Evolutionary conservation across 2,329 filamentous ascomycete species (phyloP).

Genomic region (Verruconis gallopava): DNA sequence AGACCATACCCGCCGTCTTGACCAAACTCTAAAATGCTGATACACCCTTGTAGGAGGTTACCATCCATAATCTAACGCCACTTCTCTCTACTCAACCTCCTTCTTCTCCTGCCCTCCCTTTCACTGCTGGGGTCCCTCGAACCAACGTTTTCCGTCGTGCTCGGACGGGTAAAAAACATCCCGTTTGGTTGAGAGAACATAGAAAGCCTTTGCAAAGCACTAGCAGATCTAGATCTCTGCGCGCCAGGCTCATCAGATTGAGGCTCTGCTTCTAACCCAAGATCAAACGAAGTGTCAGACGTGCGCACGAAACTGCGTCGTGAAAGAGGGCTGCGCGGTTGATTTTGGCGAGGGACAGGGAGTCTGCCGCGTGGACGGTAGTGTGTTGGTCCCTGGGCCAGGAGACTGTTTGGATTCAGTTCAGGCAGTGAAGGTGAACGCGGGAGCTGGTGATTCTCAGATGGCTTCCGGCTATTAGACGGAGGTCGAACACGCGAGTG

Average conservation of each 20-base stretch:
- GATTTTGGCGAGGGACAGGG: background rate
- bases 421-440: background rate
- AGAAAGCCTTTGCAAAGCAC: too few species aligned
- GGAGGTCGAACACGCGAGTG: too few species aligned
- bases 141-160: background rate
- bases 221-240: too few species aligned
- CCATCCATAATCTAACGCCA: too few species aligned
- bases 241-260: too few species aligned
- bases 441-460: background rate
- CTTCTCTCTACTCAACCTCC: conserved; percentile 4
- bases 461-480: too few species aligned
- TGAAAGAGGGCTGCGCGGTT: background rate
- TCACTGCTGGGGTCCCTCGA: background rate
- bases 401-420: background rate
- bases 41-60: too few species aligned
- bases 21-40: too few species aligned
- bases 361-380: background rate
- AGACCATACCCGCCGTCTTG: too few species aligned
- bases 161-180: background rate
- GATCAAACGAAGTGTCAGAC: background rate
- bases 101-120: background rate
- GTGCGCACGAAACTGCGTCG: background rate
- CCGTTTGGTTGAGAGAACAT: background rate
- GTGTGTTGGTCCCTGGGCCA: background rate
- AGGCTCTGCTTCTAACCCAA: conserved; percentile 1